A percentile compares a stretch with the other conserved stretches of the same genome.
These are phyloP conservation scores for Dendrostoma leiphaemia DNA, from an alignment of 2,329 filamentous ascomycete genomes.

Conservation along the genomic window DNA sequence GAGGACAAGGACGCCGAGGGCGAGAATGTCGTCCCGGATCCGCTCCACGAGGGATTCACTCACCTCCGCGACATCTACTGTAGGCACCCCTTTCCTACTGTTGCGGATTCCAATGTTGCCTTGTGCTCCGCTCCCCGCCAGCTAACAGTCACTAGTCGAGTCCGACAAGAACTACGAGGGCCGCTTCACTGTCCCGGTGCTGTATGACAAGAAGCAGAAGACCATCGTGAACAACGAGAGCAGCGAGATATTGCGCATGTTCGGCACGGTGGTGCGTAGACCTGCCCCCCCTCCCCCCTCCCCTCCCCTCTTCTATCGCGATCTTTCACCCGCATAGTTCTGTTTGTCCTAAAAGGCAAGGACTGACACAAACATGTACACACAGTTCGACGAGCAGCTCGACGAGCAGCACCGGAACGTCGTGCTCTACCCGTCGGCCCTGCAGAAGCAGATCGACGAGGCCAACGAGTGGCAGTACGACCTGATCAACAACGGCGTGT, in stretches of 20 bases:
- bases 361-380: not conserved
- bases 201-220: conserved; percentile 75
- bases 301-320: too few relatives aligned
- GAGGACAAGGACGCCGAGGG: conserved; percentile 55
- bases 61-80: conserved; percentile 80
- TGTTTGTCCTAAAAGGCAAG: too few relatives aligned
- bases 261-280: conserved; percentile 64
- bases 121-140: too few relatives aligned
- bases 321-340: not conserved
- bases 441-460: conserved; percentile 71
- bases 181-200: conserved; percentile 82
- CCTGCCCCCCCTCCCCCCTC: not conserved
- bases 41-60: conserved; percentile 66
- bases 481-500: conserved; percentile 68
- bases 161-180: conserved; percentile 70
- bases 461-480: conserved; percentile 80
- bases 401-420: conserved; percentile 57
- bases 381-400: conserved; percentile 68
- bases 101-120: too few relatives aligned
- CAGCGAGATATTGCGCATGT: conserved; percentile 88
- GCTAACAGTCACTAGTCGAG: too few relatives aligned
- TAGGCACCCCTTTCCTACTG: too few relatives aligned
- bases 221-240: conserved; percentile 90
- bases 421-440: conserved; percentile 64
- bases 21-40: conserved; percentile 64